Base-by-base conservation (phyloP, 257 asterid genomes). In the Nicotiana attenuata region DNA sequence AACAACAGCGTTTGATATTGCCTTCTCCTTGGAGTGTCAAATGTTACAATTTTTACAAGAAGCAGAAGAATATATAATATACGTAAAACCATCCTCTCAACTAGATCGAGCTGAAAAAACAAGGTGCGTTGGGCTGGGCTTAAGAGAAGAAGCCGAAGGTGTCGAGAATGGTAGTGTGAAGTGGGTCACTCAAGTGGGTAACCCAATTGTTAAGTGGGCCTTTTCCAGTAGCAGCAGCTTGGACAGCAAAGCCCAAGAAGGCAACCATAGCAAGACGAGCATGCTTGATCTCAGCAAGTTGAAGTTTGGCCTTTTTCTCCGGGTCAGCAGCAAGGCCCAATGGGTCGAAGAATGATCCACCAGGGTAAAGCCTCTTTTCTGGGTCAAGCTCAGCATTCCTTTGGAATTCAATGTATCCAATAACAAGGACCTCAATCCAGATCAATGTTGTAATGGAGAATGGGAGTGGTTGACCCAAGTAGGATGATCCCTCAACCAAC, bases 161-260 rank as follows among this genome's bases (percentile, higher is more conserved):
- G 85, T 95, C 99, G 73, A 95, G 84, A 88, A 95, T 92, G 87
- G 98, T 95, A 4, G 99, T 95, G 97, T 95, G 99, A 85, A 95
- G 99, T 50, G 99, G 99, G 90, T 95, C 99, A 76, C 99, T 93
- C 95, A 95, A 86, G 63, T 95, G 99, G 89, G 99, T 95, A 3
- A 87, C 98, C 98, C 98, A 95, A 89, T 93, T 95, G 93, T 93
- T 95, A 28, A 95, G 97, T 53, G 99, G 99, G 29, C 99, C 99
- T 87, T 95, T 93, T 10, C 99, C 99, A 2, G 99, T 95, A 67
- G 97, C 97, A 5, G 97, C 97, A 6, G 99, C 99, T 82, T 95
- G 99, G 52, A 92, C 97, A 0, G 97, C 98, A 55, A 96, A 96
- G 17, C 99, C 99, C 67, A 96, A 84, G 90, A 93, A 94, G 3